Evolutionary conservation across 2,329 filamentous ascomycete species (phyloP).

Genomic region (Fusarium oxysporum): DNA sequence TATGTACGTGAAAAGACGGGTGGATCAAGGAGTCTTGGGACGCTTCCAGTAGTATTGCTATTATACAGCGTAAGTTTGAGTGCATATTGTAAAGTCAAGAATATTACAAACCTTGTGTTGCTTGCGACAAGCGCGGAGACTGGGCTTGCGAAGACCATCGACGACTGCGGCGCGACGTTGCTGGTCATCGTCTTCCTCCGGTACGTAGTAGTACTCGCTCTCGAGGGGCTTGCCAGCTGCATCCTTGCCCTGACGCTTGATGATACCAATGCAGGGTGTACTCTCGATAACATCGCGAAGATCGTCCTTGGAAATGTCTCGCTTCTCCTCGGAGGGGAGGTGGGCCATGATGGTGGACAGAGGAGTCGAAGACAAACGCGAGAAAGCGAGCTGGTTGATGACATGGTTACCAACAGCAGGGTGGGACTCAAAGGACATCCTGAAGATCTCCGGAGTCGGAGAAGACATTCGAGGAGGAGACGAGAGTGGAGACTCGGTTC

Average conservation of each 20-base stretch:
- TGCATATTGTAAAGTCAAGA: background rate
- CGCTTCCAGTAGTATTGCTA: conserved; percentile 79
- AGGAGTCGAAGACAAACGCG: conserved; percentile 89
- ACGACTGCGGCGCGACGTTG: conserved; percentile 85
- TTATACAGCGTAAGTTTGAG: conserved; percentile 31
- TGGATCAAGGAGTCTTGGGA: conserved; percentile 66
- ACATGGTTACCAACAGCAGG: conserved; percentile 80
- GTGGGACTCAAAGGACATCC: conserved; percentile 52
- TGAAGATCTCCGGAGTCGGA: conserved; percentile 35
- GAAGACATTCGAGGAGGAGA: conserved; percentile 40
- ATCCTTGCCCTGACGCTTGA: conserved; percentile 91
- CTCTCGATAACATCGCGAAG: conserved; percentile 79
- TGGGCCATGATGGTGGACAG: conserved; percentile 90
- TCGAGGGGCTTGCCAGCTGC: conserved; percentile 93
- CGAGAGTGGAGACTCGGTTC: conserved; percentile 44
- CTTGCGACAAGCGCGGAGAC: conserved; percentile 89
- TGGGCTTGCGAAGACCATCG: conserved; percentile 87
- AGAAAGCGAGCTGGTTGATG: conserved; percentile 95
- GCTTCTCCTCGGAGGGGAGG: conserved; percentile 76
- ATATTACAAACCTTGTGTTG: conserved; percentile 85
- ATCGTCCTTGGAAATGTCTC: conserved; percentile 68
- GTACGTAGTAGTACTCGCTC: conserved; percentile 97
- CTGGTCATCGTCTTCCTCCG: conserved; percentile 84
- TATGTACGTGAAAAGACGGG: conserved; percentile 23
- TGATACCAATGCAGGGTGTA: conserved; percentile 86